Evolutionary conservation across 768 basidiomycete genomes (phyloP), one percentile per base, ranked within the genome.

Genomic region (Phlebiopsis flavidoalba): DNA sequence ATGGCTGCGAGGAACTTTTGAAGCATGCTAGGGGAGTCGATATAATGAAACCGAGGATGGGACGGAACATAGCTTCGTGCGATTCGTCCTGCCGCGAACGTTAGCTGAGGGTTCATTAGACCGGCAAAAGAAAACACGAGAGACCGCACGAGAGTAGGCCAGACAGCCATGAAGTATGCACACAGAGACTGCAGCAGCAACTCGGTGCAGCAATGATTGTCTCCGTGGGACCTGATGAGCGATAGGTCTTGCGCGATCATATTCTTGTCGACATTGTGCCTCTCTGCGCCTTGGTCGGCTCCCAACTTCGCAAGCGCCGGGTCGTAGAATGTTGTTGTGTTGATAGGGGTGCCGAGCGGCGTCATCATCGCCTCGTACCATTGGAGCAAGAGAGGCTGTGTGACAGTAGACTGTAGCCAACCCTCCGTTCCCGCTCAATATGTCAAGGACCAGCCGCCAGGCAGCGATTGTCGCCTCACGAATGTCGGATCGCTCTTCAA

Each of bases 191-290:
- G 93, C 88, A 5, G 87, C 83, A 7, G 89, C 85, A 5, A 98
- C 73, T 22, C 95, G n/a, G 81, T 17, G 92, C 93, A 63, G 89
- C 85, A 60, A 95, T 70, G 40, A 93, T 84, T 5, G 85, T 75
- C 67, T 97, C 94, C 22, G 82, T 74, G 6, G 87, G 78, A n/a
- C n/a, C n/a, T 35, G n/a, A 98, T 81, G 40, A 99, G 78, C 0
- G 92, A 86, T 47, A 94, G 76, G 70, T 99, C 97, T 69, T 98
- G 95, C 5, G 83, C 79, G 22, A 98, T 79, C 87, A 98, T 94
- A 60, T 89, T 90, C 79, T 94, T 98, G 77, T 99, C 97, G 35
- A 98, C 93, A 66, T 97, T 95, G 71, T 98, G 93, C 50, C 86
- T 82, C 70, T 93, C 89, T 7, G 73, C 60, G 0, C 79, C 75